These are phyloP conservation scores for Penicillium palitans DNA, from an alignment of 2,329 filamentous ascomycete species.

Conservation along the genomic window DNA sequence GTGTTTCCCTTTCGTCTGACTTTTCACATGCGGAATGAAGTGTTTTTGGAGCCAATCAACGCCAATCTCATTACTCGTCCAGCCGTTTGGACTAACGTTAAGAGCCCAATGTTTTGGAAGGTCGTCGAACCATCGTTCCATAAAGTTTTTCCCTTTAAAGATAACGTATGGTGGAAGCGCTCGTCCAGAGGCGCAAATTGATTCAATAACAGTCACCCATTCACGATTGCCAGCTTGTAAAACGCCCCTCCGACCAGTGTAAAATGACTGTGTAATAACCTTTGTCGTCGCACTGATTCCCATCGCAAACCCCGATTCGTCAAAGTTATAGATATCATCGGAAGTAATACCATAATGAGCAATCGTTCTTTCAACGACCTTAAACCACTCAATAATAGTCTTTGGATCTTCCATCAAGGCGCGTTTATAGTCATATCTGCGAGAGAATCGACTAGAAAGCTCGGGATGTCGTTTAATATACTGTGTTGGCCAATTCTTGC, in stretches of 20 bases:
- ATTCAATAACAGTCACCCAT: no score
- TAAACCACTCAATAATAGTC: background rate
- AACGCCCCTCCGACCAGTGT: background rate
- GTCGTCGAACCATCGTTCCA: background rate
- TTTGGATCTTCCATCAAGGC: background rate
- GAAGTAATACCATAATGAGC: background rate
- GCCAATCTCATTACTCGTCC: no score
- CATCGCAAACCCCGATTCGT: no score
- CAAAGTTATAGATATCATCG: no score
- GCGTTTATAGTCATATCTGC: background rate
- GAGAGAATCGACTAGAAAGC: background rate
- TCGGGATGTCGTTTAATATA: background rate
- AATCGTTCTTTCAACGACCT: background rate
- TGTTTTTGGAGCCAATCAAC: no score
- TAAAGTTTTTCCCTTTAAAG: constrained; percentile 14
- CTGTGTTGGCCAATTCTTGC: background rate
- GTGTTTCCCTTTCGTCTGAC: no score
- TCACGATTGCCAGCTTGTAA: constrained; percentile 16
- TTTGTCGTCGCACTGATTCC: background rate
- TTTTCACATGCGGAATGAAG: no score
- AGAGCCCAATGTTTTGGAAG: constrained; percentile 1
- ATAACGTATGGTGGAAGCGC: constrained; percentile 16
- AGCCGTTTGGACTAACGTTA: no score
- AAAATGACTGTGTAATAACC: background rate
- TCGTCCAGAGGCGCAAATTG: no score